These are phyloP conservation scores for Sphaerostilbella broomeana DNA, from an alignment of 2,329 filamentous ascomycete genomes.

Conservation along the genomic window DNA sequence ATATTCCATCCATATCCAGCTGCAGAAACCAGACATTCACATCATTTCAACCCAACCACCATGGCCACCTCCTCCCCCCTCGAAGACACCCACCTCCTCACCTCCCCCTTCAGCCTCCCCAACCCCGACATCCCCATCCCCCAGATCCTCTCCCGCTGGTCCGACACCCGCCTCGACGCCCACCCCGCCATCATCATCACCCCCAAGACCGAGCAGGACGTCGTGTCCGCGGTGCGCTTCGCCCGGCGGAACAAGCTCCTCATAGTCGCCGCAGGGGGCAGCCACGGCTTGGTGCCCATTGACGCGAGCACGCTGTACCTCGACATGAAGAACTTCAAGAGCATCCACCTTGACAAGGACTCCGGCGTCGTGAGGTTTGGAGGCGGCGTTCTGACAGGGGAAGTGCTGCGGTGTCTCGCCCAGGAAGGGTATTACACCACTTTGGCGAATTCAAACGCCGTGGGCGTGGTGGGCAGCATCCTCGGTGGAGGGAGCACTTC, in stretches of 20 bases:
- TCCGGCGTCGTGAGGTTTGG: slow-evolving; percentile 22
- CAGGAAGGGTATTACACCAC: slow-evolving; percentile 26
- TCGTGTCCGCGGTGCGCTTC: slow-evolving; percentile 21
- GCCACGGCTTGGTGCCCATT: slow-evolving; percentile 28
- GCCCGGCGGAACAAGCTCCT: slow-evolving; percentile 24
- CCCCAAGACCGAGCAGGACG: slow-evolving; percentile 24
- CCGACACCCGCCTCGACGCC: slow-evolving; percentile 18
- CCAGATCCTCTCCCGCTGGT: slow-evolving; percentile 24
- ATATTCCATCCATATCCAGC: too few relatives aligned
- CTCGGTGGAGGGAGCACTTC: slow-evolving; percentile 24
- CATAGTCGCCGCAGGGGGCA: slow-evolving; percentile 24
- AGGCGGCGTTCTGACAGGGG: slow-evolving; percentile 23
- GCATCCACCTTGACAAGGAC: slow-evolving; percentile 22
- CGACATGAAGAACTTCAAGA: slow-evolving; percentile 26
- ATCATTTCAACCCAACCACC: neutral
- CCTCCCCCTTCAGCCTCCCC: slow-evolving; percentile 11
- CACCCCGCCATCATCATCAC: slow-evolving; percentile 23
- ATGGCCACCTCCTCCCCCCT: slow-evolving; percentile 2
- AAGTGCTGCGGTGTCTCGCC: slow-evolving; percentile 20
- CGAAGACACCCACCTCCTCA: slow-evolving; percentile 4
- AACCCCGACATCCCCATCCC: neutral
- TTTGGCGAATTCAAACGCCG: slow-evolving; percentile 21
- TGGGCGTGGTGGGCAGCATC: slow-evolving; percentile 23
- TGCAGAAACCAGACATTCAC: too few relatives aligned
- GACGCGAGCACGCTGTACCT: slow-evolving; percentile 25